Base-by-base conservation (phyloP, 306 rosid species). In the Acmispon strigosus region DNA sequence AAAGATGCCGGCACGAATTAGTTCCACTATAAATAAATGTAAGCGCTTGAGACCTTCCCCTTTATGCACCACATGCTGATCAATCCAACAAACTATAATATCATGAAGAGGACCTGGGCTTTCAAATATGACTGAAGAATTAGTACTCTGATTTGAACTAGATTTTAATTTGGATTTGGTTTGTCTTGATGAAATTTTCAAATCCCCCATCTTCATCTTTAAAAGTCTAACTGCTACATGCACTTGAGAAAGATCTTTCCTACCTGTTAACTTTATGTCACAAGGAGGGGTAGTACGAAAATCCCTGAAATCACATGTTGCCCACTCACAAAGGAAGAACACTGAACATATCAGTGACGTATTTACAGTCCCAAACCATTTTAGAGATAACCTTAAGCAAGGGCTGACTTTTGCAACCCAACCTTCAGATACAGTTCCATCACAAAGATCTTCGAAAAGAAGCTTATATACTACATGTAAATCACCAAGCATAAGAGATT, bases 271-370 rank as follows among this genome's bases (percentile, higher is more conserved):
- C 80, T 87, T 91, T 51, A 82, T 42, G 55, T 91, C 82, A 78
- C 62, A 50, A 60, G 92, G 88, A 8, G 84, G 82, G 48, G 86
- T 75, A 82, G 76, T 73, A 36, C 86, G 82, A 79, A 86, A 89
- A 81, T 87, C 88, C 86, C 99, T 78, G 84, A 84, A 91, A 74
- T 86, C 97, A 86, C 99, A 94, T 36, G 97, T 87, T 70, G 97
- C 99, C 99, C 99, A 94, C 81, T 94, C 99, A 39, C 96, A 91
- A 16, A 94, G 88, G 80, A 88, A 87, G 86, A 94, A 94, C 54
- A 89, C 92, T 8, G 97, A 89, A 78, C 86, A 76, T 64, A 88
- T 72, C 75, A 87, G 76, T 29, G 97, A 80, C 37, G 78, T 56
- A 77, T 60, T 79, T 69, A 88, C 85, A 70, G 84, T 81, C 70